phyloP scores from a whole-genome alignment of 2,329 filamentous ascomycete species.

The Alternaria sp. region DNA sequence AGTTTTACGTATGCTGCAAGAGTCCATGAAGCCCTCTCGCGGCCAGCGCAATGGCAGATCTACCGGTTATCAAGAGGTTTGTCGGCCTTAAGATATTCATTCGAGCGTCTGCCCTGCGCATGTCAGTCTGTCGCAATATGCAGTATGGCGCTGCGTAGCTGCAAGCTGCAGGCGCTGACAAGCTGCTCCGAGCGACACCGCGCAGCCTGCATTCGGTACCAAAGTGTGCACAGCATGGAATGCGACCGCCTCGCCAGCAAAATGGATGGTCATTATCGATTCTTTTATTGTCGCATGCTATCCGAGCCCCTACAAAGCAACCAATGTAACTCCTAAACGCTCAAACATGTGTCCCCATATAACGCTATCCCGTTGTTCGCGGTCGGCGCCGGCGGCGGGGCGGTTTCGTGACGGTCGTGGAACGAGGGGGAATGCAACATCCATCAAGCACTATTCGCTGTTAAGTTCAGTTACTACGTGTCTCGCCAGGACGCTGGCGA shows the following conservation, averaged over 20 bases:
- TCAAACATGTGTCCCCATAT: slow-evolving; percentile 2
- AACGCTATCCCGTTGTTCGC: slow-evolving; percentile 1
- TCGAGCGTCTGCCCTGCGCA: neutral
- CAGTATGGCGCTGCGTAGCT: neutral
- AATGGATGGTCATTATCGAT: slow-evolving; percentile 2
- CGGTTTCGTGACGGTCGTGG: slow-evolving; percentile 7
- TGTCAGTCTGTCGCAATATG: neutral
- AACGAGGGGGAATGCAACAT: slow-evolving; percentile 8
- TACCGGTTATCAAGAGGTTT: neutral
- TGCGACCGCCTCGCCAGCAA: neutral
- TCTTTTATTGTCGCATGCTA: slow-evolving; percentile 8
- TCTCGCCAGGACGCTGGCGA: slow-evolving; percentile 12
- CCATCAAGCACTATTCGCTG: slow-evolving; percentile 32
- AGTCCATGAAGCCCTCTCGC: neutral
- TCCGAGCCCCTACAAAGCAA: neutral
- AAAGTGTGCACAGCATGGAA: neutral
- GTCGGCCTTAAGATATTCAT: no score
- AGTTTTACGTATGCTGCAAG: no score
- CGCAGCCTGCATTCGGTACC: neutral
- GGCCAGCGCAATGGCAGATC: neutral
- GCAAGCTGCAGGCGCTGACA: neutral
- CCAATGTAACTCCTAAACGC: slow-evolving; percentile 14
- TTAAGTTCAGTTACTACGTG: slow-evolving; percentile 26
- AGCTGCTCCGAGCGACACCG: neutral
- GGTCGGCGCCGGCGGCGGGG: slow-evolving; percentile 1